Base-by-base conservation (phyloP, 2,329 filamentous ascomycete species). In the Chrysoporthe cubensis region DNA sequence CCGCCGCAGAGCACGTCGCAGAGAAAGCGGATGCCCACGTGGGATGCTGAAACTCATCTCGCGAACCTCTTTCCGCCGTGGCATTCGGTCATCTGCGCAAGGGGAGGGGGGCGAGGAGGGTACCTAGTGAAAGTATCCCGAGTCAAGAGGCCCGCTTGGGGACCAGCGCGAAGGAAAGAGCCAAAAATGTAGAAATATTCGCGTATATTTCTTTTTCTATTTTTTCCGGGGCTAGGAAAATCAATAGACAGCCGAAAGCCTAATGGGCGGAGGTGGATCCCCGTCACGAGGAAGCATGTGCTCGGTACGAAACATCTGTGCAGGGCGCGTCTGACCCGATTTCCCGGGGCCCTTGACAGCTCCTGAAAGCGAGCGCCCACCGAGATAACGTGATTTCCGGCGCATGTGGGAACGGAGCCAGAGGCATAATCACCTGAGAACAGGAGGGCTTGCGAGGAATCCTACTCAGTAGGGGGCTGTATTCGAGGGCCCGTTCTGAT, bases 351-450 rank as follows among this genome's bases (percentile, higher is more conserved):
- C 50, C 50, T 52, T 21, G 50, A 32, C 54, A 37, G 34, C n/a
- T 50, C 42, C 32, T 54, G 34, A 26, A 46, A 65, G 62, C 62
- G 40, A 48, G 52, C 26, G n/a, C 26, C 18, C 32, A 40, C 14
- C 54, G 18, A 64, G 48, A 63, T 66, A 66, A 66, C 54, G 56
- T 69, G 67, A 69, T 69, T 46, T 61, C 67, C 40, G 37, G 37
- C 18, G 16, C 43, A 66, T 66, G 67, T 64, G 52, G 54, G 64
- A 26, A 43, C 42, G 3, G 32, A 7, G 26, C 50, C 21, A 14
- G 50, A 52, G 50, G 50, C 11, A 11, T 52, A 21, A 54, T 32
- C 4, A 16, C 50, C 21, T 54, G 6, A 32, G 26, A 54, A 32
- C 21, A 54, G 26, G 50, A 16, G 50, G 11, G 50, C 21, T 54